These are phyloP conservation scores for Serendipita vermifera DNA, from an alignment of 768 basidiomycete species.

Conservation along the genomic window DNA sequence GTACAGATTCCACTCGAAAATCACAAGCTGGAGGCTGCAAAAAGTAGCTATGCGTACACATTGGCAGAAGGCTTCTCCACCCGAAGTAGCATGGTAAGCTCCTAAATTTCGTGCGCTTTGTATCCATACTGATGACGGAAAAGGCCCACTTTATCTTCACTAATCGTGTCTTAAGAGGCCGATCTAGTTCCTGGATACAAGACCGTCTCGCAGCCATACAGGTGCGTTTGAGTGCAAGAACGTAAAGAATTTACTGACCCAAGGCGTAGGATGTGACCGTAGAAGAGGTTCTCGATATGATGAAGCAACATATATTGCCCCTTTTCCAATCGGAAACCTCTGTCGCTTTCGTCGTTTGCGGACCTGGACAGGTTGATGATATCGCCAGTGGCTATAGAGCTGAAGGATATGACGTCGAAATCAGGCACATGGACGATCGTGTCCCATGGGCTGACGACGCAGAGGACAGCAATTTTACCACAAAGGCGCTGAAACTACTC, in stretches of 20 bases:
- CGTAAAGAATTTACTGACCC: neutral
- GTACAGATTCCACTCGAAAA: constrained; percentile 64
- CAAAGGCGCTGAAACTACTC: neutral
- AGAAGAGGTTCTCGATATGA: constrained; percentile 54
- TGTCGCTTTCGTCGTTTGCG: constrained; percentile 71
- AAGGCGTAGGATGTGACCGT: constrained; percentile 49
- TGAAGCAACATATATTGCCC: constrained; percentile 68
- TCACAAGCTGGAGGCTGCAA: constrained; percentile 75
- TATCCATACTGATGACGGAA: neutral
- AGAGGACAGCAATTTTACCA: neutral
- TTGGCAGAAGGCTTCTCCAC: constrained; percentile 75
- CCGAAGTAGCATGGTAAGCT: constrained; percentile 69
- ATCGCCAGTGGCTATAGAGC: constrained; percentile 48
- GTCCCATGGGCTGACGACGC: constrained; percentile 10
- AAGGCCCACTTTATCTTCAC: neutral
- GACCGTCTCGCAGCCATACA: neutral
- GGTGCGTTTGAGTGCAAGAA: neutral
- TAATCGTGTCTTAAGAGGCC: neutral
- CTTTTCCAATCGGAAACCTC: constrained; percentile 68
- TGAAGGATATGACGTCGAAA: constrained; percentile 71
- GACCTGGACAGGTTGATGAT: constrained; percentile 64
- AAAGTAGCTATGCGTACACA: constrained; percentile 78
- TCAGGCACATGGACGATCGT: constrained; percentile 51
- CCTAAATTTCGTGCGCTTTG: neutral
- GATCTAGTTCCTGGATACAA: neutral